Conservation (phyloP, 441 rosid species). For the Corymbia citriodora region DNA sequence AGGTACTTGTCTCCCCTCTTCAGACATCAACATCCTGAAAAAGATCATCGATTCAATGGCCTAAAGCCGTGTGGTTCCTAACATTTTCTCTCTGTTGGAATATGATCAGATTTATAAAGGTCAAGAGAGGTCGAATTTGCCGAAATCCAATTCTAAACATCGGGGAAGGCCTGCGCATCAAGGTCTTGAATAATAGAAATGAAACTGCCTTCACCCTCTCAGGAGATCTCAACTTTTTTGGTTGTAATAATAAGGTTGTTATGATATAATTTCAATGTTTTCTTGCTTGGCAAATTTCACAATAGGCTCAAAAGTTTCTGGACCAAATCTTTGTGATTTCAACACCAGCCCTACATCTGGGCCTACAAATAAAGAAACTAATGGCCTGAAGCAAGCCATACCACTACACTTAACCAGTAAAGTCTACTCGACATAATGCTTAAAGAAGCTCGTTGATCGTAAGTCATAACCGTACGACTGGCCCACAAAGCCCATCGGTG, state of each 20-base stretch:
- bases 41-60: not conserved
- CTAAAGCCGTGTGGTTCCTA: not conserved
- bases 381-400: not conserved
- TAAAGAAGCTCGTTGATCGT: not conserved
- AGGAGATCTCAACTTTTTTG: not conserved
- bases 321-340: not conserved
- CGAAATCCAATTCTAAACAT: not conserved
- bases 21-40: not conserved
- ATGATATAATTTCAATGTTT: not conserved
- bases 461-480: not conserved
- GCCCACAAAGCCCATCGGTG: not conserved
- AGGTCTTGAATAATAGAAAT: not conserved
- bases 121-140: not conserved
- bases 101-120: not conserved
- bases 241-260: not conserved
- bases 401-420: not conserved
- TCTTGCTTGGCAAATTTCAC: not conserved
- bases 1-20: slow-evolving; percentile 3
- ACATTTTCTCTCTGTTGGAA: not conserved
- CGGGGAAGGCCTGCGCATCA: slow-evolving; percentile 1
- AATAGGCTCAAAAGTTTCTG: not conserved
- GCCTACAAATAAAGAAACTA: not conserved
- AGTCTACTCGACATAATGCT: not conserved
- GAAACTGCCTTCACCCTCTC: not conserved
- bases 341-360: not conserved